Evolutionary conservation across 2,329 filamentous ascomycete genomes (phyloP).

Genomic region (Fusarium buharicum): DNA sequence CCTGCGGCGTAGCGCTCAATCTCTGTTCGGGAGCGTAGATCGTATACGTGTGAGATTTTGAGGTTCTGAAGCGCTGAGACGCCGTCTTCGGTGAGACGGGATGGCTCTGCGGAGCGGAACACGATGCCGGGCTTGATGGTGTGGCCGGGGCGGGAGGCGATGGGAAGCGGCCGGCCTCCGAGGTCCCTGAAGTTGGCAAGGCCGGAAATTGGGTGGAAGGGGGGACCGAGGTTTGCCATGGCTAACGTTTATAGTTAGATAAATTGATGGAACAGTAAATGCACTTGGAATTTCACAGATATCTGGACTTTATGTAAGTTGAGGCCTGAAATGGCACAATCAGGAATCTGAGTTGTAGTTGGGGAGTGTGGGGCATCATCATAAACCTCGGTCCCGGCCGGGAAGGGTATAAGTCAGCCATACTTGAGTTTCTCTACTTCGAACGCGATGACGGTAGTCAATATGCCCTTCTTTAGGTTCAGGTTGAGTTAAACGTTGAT

Average conservation of each 20-base stretch:
- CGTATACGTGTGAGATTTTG: constrained; percentile 73
- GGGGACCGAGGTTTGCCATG: constrained; percentile 50
- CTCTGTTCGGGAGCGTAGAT: constrained; percentile 72
- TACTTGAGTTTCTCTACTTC: neutral
- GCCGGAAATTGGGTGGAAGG: constrained; percentile 64
- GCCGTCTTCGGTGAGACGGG: constrained; percentile 64
- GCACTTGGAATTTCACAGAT: neutral
- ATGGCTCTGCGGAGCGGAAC: constrained; percentile 76
- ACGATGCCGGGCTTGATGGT: constrained; percentile 67
- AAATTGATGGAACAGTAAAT: neutral
- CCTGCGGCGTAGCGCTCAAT: constrained; percentile 57
- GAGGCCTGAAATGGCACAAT: neutral
- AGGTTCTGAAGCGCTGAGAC: constrained; percentile 62
- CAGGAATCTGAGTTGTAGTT: constrained; percentile 8
- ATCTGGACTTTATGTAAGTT: too few species aligned
- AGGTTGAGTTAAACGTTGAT: too few species aligned
- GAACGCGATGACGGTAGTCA: neutral
- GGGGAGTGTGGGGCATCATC: constrained; percentile 30
- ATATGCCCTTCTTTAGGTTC: neutral
- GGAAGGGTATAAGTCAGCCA: constrained; percentile 1
- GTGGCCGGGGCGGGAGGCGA: constrained; percentile 61
- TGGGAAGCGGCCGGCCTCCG: constrained; percentile 65
- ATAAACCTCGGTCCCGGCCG: constrained; percentile 19
- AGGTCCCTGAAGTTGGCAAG: constrained; percentile 76
- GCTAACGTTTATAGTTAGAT: neutral